Conservation (phyloP, 257 asterid genomes). For the Solanum rostratum region DNA sequence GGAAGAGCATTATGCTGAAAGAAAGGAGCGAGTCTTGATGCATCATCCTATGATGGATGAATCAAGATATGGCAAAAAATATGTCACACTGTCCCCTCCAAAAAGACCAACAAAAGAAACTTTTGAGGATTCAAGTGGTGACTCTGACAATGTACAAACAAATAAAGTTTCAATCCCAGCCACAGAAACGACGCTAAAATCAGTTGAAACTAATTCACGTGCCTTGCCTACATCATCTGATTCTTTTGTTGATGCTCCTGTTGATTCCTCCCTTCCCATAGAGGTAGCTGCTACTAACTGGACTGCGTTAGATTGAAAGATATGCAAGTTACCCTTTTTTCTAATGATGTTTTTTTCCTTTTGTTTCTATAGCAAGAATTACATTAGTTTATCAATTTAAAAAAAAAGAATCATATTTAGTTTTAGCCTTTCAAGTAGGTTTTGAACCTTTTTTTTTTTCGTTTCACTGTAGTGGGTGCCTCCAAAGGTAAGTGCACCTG, state of each 20-base stretch:
- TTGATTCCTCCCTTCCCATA: constrained; percentile 58
- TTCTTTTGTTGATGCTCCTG: constrained; percentile 19
- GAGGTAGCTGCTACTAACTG: constrained; percentile 37
- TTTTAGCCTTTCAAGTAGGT: constrained; percentile 3
- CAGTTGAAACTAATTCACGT: constrained; percentile 25
- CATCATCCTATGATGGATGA: constrained; percentile 27
- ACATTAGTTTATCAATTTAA: neutral
- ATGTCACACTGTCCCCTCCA: constrained; percentile 32
- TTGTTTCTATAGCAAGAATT: neutral
- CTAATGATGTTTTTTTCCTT: neutral
- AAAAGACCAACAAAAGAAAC: constrained; percentile 36
- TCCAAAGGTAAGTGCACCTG: constrained; percentile 72
- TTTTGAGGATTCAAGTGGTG: constrained; percentile 37
- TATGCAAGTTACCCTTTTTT: neutral
- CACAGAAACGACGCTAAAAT: constrained; percentile 24
- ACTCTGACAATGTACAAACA: constrained; percentile 38
- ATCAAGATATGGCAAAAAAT: constrained; percentile 31
- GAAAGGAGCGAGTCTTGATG: constrained; percentile 29
- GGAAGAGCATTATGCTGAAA: constrained; percentile 25
- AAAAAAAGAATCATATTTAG: neutral
- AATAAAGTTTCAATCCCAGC: constrained; percentile 18
- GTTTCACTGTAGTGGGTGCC: constrained; percentile 76
- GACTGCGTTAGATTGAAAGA: neutral
- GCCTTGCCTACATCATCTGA: constrained; percentile 30
- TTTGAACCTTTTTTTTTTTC: constrained; percentile 4